Percentiles rank a stretch among this genome's conserved stretches.
phyloP scores from a whole-genome alignment of 139 green algal species.

The Chlorella sp. region DNA sequence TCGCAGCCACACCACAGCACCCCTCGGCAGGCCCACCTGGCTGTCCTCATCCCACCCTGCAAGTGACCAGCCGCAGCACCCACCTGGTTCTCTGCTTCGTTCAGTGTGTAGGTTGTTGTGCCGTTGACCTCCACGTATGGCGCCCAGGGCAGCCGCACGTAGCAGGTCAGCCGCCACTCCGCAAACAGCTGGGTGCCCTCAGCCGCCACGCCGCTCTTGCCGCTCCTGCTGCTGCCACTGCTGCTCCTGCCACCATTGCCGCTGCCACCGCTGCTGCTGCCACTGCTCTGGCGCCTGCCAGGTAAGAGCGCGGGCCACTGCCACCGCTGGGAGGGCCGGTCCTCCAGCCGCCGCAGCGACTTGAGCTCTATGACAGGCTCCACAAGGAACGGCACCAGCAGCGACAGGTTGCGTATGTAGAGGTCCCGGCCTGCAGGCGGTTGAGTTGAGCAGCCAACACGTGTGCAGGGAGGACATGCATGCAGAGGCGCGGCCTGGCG shows the following conservation, averaged over 20 bases:
- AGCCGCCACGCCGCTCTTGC: not conserved
- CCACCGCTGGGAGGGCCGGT: not conserved
- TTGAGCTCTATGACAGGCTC: constrained; percentile 46
- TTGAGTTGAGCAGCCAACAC: not conserved
- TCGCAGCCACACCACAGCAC: not conserved
- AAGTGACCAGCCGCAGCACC: no score
- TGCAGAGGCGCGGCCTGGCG: constrained; percentile 8
- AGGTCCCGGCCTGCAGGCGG: constrained; percentile 48
- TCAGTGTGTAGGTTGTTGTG: constrained; percentile 60
- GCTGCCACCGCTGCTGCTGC: not conserved
- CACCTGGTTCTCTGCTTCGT: constrained; percentile 32
- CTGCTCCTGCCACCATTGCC: not conserved
- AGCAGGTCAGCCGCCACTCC: constrained; percentile 57
- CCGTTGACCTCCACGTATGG: constrained; percentile 57
- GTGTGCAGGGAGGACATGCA: not conserved
- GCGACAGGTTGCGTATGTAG: constrained; percentile 67
- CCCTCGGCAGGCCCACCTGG: not conserved
- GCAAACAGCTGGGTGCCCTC: constrained; percentile 20
- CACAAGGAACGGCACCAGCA: constrained; percentile 64
- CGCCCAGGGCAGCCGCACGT: constrained; percentile 61
- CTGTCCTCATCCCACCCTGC: constrained; percentile 9
- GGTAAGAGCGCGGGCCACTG: not conserved
- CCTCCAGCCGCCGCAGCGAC: constrained; percentile 24
- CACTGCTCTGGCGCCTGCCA: not conserved
- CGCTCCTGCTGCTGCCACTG: not conserved